phyloP scores from a whole-genome alignment of 164 flowering plant genomes.

The Cinnamomum micranthum region DNA sequence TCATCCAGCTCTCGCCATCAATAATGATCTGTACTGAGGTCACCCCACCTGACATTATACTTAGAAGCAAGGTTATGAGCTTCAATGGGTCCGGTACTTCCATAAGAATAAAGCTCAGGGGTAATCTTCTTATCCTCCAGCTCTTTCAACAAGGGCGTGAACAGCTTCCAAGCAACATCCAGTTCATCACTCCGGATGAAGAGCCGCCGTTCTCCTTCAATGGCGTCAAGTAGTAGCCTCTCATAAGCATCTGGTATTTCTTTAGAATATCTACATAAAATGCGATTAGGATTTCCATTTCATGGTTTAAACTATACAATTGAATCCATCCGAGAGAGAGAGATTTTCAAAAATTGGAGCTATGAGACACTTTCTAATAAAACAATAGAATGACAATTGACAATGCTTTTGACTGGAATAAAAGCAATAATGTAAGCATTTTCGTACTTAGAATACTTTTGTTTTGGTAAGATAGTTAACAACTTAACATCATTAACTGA shows the following conservation, averaged over 20 bases:
- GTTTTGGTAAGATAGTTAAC: no score
- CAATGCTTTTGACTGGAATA: no score
- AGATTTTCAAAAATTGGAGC: no score
- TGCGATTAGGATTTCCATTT: not conserved
- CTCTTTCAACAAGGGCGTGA: constrained; percentile 77
- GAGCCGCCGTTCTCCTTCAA: constrained; percentile 85
- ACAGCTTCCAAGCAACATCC: constrained; percentile 87
- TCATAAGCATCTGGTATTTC: constrained; percentile 98
- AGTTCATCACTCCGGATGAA: constrained; percentile 92
- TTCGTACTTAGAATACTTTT: no score
- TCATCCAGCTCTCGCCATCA: not conserved
- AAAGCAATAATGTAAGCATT: no score
- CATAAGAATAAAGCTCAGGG: constrained; percentile 87
- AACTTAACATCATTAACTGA: no score
- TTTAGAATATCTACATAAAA: constrained; percentile 52
- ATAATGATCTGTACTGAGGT: constrained; percentile 43
- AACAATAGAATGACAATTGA: no score
- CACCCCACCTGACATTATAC: constrained; percentile 89
- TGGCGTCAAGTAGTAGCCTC: constrained; percentile 86
- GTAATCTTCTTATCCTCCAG: constrained; percentile 71
- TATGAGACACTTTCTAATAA: no score
- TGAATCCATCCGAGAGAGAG: no score
- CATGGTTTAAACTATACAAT: not conserved
- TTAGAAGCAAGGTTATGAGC: constrained; percentile 93
- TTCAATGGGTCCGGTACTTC: constrained; percentile 92